phyloP scores from a whole-genome alignment of 2,329 filamentous ascomycete species.

The Penicillium psychrosexuale region DNA sequence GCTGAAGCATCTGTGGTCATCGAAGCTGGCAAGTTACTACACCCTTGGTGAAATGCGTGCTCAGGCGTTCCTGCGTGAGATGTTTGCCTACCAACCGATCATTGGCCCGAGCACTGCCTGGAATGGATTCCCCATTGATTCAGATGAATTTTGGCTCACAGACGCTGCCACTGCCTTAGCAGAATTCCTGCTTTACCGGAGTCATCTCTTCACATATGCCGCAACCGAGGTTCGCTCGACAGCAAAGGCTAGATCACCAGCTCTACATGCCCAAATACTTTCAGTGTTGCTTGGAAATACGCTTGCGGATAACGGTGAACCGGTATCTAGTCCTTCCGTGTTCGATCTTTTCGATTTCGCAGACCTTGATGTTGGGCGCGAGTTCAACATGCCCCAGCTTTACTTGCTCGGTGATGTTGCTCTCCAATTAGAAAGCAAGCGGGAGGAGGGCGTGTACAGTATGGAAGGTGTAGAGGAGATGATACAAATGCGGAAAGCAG shows the following conservation, averaged over 20 bases:
- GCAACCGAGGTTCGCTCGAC: slow-evolving; percentile 79
- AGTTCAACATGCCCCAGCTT: slow-evolving; percentile 52
- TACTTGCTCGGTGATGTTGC: slow-evolving; percentile 65
- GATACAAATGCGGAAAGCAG: slow-evolving; percentile 54
- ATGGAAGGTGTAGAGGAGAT: slow-evolving; percentile 70
- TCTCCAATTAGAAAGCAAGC: slow-evolving; percentile 62
- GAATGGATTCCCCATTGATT: slow-evolving; percentile 63
- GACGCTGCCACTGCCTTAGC: slow-evolving; percentile 67
- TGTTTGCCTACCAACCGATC: slow-evolving; percentile 69
- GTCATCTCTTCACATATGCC: slow-evolving; percentile 78
- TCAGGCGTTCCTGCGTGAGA: slow-evolving; percentile 74
- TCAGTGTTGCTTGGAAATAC: slow-evolving; percentile 70
- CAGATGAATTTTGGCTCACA: slow-evolving; percentile 66
- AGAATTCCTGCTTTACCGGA: slow-evolving; percentile 74
- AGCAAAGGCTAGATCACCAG: slow-evolving; percentile 66
- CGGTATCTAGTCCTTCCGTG: slow-evolving; percentile 67
- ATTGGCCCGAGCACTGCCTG: slow-evolving; percentile 68
- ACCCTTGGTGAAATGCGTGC: slow-evolving; percentile 76
- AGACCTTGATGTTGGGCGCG: slow-evolving; percentile 56
- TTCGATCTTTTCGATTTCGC: slow-evolving; percentile 95
- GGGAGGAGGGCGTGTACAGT: slow-evolving; percentile 57
- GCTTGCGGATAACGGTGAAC: slow-evolving; percentile 63
- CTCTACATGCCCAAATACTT: slow-evolving; percentile 64
- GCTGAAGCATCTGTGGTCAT: slow-evolving; percentile 77
- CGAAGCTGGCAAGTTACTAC: slow-evolving; percentile 70